These are phyloP conservation scores for Hippophae gyantsensis DNA, from an alignment of 306 rosid genomes.

Conservation along the genomic window DNA sequence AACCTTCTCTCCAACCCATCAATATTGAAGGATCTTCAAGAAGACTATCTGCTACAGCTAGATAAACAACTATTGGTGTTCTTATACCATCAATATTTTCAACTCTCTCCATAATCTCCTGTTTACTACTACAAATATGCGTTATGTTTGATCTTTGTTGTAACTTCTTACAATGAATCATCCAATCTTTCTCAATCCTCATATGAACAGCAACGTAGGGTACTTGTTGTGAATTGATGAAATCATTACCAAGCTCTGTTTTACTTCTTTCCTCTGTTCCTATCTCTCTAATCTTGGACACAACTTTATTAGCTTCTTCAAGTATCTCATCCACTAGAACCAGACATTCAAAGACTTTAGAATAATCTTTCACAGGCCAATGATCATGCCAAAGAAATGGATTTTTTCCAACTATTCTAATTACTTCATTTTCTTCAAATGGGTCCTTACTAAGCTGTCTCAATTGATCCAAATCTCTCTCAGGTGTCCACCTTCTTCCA, in stretches of 20 bases:
- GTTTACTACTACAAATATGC: conserved; percentile 72
- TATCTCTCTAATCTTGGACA: conserved; percentile 53
- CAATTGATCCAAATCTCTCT: conserved; percentile 69
- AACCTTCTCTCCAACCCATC: conserved; percentile 56
- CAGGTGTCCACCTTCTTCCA: conserved; percentile 87
- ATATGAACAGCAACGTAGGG: conserved; percentile 81
- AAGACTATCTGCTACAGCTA: conserved; percentile 76
- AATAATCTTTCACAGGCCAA: conserved; percentile 87
- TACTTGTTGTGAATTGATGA: conserved; percentile 11
- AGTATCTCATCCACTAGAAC: conserved; percentile 56
- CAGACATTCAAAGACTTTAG: conserved; percentile 71
- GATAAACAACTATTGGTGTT: conserved; percentile 51
- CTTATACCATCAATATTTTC: conserved; percentile 34
- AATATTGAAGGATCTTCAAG: conserved; percentile 55
- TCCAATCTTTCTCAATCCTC: conserved; percentile 94
- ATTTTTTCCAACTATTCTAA: conserved; percentile 65
- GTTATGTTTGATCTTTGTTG: conserved; percentile 55
- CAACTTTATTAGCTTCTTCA: conserved; percentile 58
- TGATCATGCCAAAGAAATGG: conserved; percentile 98
- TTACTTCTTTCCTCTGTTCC: conserved; percentile 25
- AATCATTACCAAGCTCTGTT: conserved; percentile 9
- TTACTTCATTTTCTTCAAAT: conserved; percentile 43
- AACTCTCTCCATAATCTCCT: conserved; percentile 67
- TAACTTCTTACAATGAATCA: conserved; percentile 80
- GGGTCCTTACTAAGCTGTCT: conserved; percentile 37